Percentiles rank a stretch among this genome's conserved stretches.
phyloP scores from a whole-genome alignment of 768 basidiomycete species.

The Lepiota venenata region DNA sequence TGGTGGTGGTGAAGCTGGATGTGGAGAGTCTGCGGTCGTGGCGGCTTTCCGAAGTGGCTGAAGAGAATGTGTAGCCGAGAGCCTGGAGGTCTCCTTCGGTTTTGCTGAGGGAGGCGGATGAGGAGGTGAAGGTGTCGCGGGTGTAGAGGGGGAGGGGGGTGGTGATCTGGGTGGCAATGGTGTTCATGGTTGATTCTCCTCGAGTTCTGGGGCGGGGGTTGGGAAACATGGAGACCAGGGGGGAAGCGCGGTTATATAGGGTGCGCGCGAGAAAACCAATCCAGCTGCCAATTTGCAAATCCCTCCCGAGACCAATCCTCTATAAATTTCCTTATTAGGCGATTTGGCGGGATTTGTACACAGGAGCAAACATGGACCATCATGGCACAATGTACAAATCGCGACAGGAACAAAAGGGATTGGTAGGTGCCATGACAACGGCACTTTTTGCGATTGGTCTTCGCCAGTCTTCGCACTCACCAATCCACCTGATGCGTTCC shows the following conservation, averaged over 20 bases:
- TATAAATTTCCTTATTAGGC: background rate
- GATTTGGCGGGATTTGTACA: background rate
- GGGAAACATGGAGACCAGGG: background rate
- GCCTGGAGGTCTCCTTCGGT: background rate
- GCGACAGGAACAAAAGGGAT: background rate
- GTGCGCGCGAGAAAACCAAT: background rate
- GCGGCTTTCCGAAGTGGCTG: slow-evolving; percentile 34
- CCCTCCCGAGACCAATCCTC: background rate
- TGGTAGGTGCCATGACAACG: background rate
- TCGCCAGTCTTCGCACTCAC: no score
- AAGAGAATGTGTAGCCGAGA: slow-evolving; percentile 35
- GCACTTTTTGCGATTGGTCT: no score
- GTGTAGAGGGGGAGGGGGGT: slow-evolving; percentile 3
- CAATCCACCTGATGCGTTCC: no score
- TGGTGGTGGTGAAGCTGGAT: slow-evolving; percentile 19
- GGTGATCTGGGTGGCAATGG: background rate
- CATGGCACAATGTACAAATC: background rate
- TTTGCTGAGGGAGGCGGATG: slow-evolving; percentile 3
- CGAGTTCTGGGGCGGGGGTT: background rate
- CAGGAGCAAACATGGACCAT: background rate
- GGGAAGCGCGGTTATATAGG: background rate
- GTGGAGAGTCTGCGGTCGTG: slow-evolving; percentile 32
- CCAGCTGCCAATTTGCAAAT: background rate
- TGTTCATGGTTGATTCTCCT: background rate
- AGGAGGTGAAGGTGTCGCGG: slow-evolving; percentile 9